Base-by-base conservation (phyloP, 2,329 filamentous ascomycete genomes). In the Pezicula radicicola region DNA sequence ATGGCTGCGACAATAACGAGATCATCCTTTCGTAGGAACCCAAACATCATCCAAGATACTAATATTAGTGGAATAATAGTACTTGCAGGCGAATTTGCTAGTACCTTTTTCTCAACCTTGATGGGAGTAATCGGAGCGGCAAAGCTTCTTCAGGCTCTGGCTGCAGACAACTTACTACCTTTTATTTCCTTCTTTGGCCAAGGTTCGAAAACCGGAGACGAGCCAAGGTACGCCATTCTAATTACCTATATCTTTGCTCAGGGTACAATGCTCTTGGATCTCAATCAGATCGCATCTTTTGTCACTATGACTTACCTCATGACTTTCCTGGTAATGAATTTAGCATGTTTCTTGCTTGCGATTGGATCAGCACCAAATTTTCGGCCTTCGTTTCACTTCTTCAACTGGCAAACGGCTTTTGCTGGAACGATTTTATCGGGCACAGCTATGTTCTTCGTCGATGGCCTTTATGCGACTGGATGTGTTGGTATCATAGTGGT, bases 281-380 rank as follows among this genome's bases (percentile, higher is more conserved):
- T 96, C 59, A 94, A 96, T 66, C 87, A 90, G 64, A 95, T 96
- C 61, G 91, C 91, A 6, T 93, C 89, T 0, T 84, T 95, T 52
- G 90, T 95, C 43, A 93, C 91, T 2, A 95, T 95, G 88, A 88
- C 89, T 15, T 95, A 94, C 65, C 82, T 94, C 63, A 93, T 95
- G 87, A 96, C 91, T 0, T 96, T 95, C 63, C 81, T 95, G 47
- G 88, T 93, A 39, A 94, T 89, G 70, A 95, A 96, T 58, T 71
- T 95, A 8, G 91, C 91, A 6, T 95, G 90, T 60, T 95, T 96
- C 62, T 73, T 95, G 1, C 77, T 96, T 50, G 93, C 93, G 66
- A 87, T 96, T 51, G 87, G 89, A 1, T 93, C 91, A 1, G 91
- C 91, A 0, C 91, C 91, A 4, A 96, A 96, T 65, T 96, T 96